Evolutionary conservation across 2,329 filamentous ascomycete genomes (phyloP).

Genomic region (Pyrenophora graminea): DNA sequence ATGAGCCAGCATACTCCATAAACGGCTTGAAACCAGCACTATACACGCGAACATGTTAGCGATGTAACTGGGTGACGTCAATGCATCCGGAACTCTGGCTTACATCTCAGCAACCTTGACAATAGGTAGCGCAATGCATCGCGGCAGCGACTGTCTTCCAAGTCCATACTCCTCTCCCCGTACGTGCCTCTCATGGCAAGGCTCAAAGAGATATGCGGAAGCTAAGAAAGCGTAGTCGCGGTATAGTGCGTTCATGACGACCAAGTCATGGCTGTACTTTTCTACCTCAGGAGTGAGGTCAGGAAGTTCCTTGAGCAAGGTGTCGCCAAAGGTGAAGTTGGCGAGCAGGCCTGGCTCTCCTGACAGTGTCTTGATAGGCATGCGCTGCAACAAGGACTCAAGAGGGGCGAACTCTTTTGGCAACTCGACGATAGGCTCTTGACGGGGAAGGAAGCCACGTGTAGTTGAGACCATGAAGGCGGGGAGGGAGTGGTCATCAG

Average conservation of each 20-base stretch:
- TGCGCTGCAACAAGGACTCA: conserved; percentile 71
- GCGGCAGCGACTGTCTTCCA: conserved; percentile 73
- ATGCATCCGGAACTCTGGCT: conserved; percentile 47
- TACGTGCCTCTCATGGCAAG: conserved; percentile 76
- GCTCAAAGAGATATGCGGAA: conserved; percentile 87
- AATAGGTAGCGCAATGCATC: conserved; percentile 77
- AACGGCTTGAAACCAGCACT: conserved; percentile 82
- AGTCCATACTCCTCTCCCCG: conserved; percentile 76
- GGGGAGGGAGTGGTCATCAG: conserved; percentile 66
- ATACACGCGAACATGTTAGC: conserved; percentile 23
- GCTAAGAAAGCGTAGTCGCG: conserved; percentile 91
- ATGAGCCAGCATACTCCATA: conserved; percentile 78
- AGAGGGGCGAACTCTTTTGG: conserved; percentile 75
- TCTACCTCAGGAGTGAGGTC: conserved; percentile 77
- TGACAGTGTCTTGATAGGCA: conserved; percentile 76
- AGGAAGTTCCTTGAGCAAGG: conserved; percentile 73
- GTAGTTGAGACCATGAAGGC: conserved; percentile 80
- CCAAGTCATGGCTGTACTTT: conserved; percentile 71
- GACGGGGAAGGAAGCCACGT: conserved; percentile 73
- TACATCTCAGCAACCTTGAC: conserved; percentile 83
- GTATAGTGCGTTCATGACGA: conserved; percentile 82
- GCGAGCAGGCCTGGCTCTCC: conserved; percentile 80
- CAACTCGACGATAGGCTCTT: conserved; percentile 56
- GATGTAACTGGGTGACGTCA: not conserved
- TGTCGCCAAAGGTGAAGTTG: conserved; percentile 71